Percentiles rank a stretch among this genome's conserved stretches.
Conservation (phyloP, 192 early-diverging fungal genomes). For the Powellomyces hirtus region DNA sequence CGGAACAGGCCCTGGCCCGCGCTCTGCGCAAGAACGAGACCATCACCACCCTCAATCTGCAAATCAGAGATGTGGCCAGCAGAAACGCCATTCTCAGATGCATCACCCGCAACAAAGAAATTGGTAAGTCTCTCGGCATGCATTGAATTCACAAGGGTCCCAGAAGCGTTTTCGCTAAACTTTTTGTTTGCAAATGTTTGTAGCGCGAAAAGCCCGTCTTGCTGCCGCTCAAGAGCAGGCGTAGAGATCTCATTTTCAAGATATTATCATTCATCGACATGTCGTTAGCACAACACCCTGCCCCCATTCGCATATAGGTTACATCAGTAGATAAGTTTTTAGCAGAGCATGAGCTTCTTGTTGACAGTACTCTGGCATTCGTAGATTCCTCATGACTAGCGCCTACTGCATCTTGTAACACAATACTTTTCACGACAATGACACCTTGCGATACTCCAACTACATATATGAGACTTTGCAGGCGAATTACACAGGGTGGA, state of each 20-base stretch:
- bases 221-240: background rate
- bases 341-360: too few species aligned
- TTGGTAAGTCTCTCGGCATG: conserved; percentile 32
- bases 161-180: background rate
- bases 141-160: background rate
- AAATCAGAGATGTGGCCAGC: conserved; percentile 43
- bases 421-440: too few species aligned
- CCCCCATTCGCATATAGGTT: too few species aligned
- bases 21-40: conserved; percentile 46
- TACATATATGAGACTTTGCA: too few species aligned
- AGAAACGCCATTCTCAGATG: conserved; percentile 41
- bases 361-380: too few species aligned
- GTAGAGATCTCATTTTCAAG: background rate
- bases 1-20: conserved; percentile 46
- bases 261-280: background rate
- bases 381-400: too few species aligned
- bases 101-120: conserved; percentile 53
- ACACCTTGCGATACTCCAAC: too few species aligned
- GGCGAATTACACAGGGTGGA: too few species aligned
- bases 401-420: too few species aligned
- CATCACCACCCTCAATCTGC: conserved; percentile 37
- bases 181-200: background rate
- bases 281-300: too few species aligned
- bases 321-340: too few species aligned
- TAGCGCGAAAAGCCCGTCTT: conserved; percentile 1